A percentile compares a stretch with the other conserved stretches of the same genome.
Evolutionary conservation across 495 filamentous ascomycete species (phyloP).

Genomic region (Trichocladium antarcticum): DNA sequence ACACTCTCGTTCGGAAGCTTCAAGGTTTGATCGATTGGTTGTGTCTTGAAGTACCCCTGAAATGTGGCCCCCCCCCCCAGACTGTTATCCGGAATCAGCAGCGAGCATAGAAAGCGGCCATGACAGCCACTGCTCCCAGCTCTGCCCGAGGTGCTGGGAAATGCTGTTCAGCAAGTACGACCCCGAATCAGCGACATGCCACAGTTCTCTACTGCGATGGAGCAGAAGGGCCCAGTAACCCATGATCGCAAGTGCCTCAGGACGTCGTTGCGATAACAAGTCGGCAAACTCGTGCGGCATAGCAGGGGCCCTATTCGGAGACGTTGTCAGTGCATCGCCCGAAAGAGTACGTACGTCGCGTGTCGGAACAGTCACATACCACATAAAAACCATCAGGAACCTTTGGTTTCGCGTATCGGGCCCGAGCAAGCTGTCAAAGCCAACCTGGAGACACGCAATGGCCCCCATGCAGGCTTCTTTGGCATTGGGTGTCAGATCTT

Average conservation of each 20-base stretch:
- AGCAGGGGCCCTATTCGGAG: slow-evolving; percentile 10
- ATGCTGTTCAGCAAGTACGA: slow-evolving; percentile 29
- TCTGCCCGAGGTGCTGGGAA: slow-evolving; percentile 24
- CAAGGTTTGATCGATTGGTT: too few relatives aligned
- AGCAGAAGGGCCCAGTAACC: slow-evolving; percentile 27
- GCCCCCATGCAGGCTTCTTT: slow-evolving; percentile 23
- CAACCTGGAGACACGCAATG: slow-evolving; percentile 24
- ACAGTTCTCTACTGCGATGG: slow-evolving; percentile 21
- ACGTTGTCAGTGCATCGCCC: background rate
- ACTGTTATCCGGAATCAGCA: slow-evolving; percentile 24
- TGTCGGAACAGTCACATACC: slow-evolving; percentile 4
- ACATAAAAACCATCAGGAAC: slow-evolving; percentile 28
- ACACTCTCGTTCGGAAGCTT: too few relatives aligned
- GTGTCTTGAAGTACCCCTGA: too few relatives aligned
- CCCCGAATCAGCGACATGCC: slow-evolving; percentile 26
- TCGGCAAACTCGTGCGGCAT: slow-evolving; percentile 19
- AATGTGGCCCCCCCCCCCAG: background rate
- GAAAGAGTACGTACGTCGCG: background rate
- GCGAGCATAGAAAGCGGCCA: slow-evolving; percentile 15
- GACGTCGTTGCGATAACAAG: slow-evolving; percentile 18
- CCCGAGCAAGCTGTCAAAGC: slow-evolving; percentile 21
- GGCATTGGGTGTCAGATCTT: slow-evolving; percentile 12
- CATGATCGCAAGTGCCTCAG: slow-evolving; percentile 24
- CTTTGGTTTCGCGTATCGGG: slow-evolving; percentile 11
- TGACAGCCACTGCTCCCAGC: slow-evolving; percentile 22